Evolutionary conservation across 2,329 filamentous ascomycete genomes (phyloP), one percentile per base, ranked within the genome.

Genomic region (Cladophialophora psammophila): DNA sequence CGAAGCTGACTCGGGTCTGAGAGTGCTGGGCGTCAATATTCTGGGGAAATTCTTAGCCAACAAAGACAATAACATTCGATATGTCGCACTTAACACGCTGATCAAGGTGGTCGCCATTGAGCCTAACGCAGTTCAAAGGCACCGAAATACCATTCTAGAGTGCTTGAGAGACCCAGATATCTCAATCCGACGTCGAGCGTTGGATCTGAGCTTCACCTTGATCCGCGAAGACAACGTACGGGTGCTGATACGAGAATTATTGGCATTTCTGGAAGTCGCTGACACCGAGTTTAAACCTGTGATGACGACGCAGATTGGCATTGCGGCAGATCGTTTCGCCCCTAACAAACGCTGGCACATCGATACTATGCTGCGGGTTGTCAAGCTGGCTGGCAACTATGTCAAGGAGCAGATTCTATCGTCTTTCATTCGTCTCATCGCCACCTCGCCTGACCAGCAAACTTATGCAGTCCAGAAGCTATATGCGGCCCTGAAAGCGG

Each of bases 291-390:
- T 99, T 83, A 99, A 99, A 82, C 92, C 95, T 6, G 92, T 93
- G 61, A 97, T 99, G 94, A 99, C 95, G 1, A 95, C 91, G 61
- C 95, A 99, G 76, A 99, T 99, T 77, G 95, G 95, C 31, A 93
- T 99, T 74, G 95, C 96, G 10, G 95, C 96, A 6, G 95, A 99
- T 79, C 90, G 94, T 72, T 99, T 93, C 79, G 92, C 95, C 1
- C 96, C 95, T 0, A 98, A 95, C 81, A 98, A 98, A 82, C 87
- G 95, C 77, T 99, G 95, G 95, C 95, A 99, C 77, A 91, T 98
- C 73, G 95, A 99, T 76, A 99, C 96, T 2, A 97, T 99, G 90
- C 84, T 99, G 62, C 88, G 96, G 26, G 93, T 99, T 31, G 81
- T 99, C 73, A 97, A 94, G 66, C 84, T 99, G 71, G 95, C 95